Evolutionary conservation across 1,139 yeast genomes (phyloP).

Genomic region (Candida frijolesensis): DNA sequence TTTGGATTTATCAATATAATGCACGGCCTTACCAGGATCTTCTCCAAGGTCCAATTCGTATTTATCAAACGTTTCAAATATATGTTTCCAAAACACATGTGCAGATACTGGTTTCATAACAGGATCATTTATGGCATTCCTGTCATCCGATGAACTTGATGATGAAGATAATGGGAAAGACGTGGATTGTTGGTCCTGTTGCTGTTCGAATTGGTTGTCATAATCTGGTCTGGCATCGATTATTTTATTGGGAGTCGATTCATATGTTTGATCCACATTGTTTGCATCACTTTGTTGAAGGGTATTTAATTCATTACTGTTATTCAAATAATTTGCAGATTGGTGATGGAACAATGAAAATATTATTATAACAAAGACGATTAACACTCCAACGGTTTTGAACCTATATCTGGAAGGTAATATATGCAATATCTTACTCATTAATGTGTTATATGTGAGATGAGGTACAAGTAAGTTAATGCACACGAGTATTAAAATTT

Average conservation of each 20-base stretch:
- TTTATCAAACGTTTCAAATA: constrained; percentile 22
- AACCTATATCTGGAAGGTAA: constrained; percentile 8
- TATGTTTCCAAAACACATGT: constrained; percentile 26
- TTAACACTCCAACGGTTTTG: constrained; percentile 5
- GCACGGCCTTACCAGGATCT: constrained; percentile 23
- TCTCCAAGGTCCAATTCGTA: constrained; percentile 18
- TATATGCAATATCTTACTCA: constrained; percentile 6
- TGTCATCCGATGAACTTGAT: background rate
- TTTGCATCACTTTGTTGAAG: constrained; percentile 5
- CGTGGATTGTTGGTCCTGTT: background rate
- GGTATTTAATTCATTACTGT: background rate
- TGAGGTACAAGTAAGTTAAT: background rate
- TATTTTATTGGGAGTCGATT: constrained; percentile 6
- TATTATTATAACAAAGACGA: background rate
- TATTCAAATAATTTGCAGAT: background rate
- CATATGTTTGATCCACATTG: constrained; percentile 7
- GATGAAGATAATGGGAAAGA: background rate
- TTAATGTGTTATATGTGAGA: background rate
- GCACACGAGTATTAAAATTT: too few relatives aligned
- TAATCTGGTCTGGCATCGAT: constrained; percentile 1
- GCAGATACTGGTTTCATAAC: constrained; percentile 14
- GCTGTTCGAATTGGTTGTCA: constrained; percentile 1
- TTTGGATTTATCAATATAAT: constrained; percentile 23
- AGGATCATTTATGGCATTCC: background rate
- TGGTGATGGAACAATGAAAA: background rate